Conservation (phyloP, 192 early-diverging fungal genomes). For the Rhizoclosmatium globosum region DNA sequence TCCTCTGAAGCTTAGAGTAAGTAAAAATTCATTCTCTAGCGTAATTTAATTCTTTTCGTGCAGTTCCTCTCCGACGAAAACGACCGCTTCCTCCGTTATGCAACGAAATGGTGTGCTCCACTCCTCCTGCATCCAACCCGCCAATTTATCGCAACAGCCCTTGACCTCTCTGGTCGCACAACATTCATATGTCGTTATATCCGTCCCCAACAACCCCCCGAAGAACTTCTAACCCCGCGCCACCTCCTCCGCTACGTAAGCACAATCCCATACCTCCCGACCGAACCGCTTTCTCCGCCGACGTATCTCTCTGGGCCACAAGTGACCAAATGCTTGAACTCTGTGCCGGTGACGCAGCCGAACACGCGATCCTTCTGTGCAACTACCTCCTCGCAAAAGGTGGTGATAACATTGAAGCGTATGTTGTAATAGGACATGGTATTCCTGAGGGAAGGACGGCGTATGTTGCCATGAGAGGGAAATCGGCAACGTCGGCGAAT, state of each 20-base stretch:
- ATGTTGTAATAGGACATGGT: slow-evolving; percentile 56
- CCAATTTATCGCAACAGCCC: slow-evolving; percentile 26
- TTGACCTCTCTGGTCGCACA: slow-evolving; percentile 53
- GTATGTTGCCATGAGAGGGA: slow-evolving; percentile 50
- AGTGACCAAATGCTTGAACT: slow-evolving; percentile 60
- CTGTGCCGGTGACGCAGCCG: slow-evolving; percentile 55
- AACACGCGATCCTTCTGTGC: slow-evolving; percentile 65
- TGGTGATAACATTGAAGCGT: slow-evolving; percentile 41
- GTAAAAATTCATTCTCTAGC: background rate
- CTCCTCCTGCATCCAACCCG: slow-evolving; percentile 25
- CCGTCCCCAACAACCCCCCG: slow-evolving; percentile 55
- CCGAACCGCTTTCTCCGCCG: slow-evolving; percentile 44
- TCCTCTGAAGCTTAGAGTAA: slow-evolving; percentile 46
- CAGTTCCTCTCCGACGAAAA: slow-evolving; percentile 58
- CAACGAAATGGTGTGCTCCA: slow-evolving; percentile 23
- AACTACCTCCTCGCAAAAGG: slow-evolving; percentile 50
- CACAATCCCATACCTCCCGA: slow-evolving; percentile 56
- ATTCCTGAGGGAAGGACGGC: slow-evolving; percentile 53
- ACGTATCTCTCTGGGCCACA: slow-evolving; percentile 49
- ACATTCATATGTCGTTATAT: slow-evolving; percentile 56
- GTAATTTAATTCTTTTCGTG: background rate
- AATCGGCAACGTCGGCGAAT: background rate
- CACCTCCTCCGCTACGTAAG: slow-evolving; percentile 58
- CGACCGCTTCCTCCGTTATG: slow-evolving; percentile 42
- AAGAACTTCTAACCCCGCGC: slow-evolving; percentile 28